Percentiles rank a stretch among this genome's conserved stretches.
phyloP scores from a whole-genome alignment of 305 asterid genomes.

The Ilex paraguariensis region DNA sequence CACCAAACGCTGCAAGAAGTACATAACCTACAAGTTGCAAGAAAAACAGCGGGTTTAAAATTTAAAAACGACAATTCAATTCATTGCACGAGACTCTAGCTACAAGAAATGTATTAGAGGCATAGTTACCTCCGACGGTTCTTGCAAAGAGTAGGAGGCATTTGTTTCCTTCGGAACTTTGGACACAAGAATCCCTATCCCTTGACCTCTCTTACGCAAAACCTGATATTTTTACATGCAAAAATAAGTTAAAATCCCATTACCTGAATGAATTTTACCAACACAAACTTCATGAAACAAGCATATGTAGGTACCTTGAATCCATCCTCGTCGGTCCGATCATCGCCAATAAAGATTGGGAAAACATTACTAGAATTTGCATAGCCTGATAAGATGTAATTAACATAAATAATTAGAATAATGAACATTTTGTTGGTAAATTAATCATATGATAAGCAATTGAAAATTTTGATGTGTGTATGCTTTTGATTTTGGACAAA shows the following conservation, averaged over 20 bases:
- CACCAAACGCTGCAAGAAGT: constrained; percentile 59
- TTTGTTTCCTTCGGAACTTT: constrained; percentile 61
- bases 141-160: constrained; percentile 66
- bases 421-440: too few species aligned
- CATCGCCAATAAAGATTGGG: constrained; percentile 86
- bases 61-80: constrained; percentile 4
- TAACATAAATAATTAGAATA: too few species aligned
- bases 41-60: constrained; percentile 11
- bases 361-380: constrained; percentile 54
- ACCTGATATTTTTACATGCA: constrained; percentile 28
- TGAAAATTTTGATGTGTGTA: too few species aligned
- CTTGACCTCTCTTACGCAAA: constrained; percentile 58
- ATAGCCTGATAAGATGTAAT: constrained; percentile 28
- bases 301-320: constrained; percentile 40
- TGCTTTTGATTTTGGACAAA: neutral
- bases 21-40: constrained; percentile 66
- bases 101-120: neutral
- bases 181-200: constrained; percentile 68
- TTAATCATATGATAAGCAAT: too few species aligned
- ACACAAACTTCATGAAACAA: neutral
- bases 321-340: constrained; percentile 88
- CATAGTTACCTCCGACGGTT: constrained; percentile 60
- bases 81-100: neutral
- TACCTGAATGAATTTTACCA: neutral
- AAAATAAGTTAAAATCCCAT: neutral